Percentiles rank a stretch among this genome's conserved stretches.
Evolutionary conservation across 306 rosid species (phyloP).

Genomic region (Psophocarpus tetragonolobus): DNA sequence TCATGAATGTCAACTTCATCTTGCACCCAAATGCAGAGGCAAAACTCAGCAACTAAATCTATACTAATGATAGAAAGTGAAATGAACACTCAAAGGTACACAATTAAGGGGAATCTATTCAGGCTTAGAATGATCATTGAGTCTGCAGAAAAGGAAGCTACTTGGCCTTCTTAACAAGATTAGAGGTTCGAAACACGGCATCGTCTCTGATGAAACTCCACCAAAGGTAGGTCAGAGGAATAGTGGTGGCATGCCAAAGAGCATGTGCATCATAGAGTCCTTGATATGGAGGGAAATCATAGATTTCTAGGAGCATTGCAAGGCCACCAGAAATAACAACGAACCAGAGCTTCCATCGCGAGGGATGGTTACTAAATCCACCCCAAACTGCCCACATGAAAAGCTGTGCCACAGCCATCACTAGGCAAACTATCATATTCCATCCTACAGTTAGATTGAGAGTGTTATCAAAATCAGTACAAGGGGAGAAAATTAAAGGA

Average conservation of each 20-base stretch:
- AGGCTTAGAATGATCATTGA: not conserved
- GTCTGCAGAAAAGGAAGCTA: constrained; percentile 35
- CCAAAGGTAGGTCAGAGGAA: constrained; percentile 82
- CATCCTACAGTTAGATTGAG: constrained; percentile 55
- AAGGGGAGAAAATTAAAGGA: not conserved
- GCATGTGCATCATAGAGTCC: constrained; percentile 82
- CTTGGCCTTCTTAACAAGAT: constrained; percentile 60
- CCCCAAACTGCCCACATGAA: constrained; percentile 85
- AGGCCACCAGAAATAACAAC: constrained; percentile 67
- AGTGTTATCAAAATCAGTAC: constrained; percentile 10
- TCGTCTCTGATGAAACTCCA: constrained; percentile 92
- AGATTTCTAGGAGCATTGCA: constrained; percentile 80
- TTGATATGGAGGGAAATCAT: constrained; percentile 68
- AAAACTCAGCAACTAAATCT: constrained; percentile 11
- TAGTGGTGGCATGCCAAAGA: constrained; percentile 76
- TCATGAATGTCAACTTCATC: constrained; percentile 2
- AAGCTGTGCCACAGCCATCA: constrained; percentile 67
- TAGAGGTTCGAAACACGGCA: constrained; percentile 54
- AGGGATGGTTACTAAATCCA: constrained; percentile 58
- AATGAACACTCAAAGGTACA: constrained; percentile 24
- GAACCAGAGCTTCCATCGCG: constrained; percentile 75
- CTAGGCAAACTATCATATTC: constrained; percentile 82
- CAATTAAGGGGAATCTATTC: not conserved
- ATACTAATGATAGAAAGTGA: constrained; percentile 4
- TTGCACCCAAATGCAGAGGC: constrained; percentile 1